These are phyloP conservation scores for Neurospora tetrasperma DNA, from an alignment of 495 filamentous ascomycete species.

Conservation along the genomic window DNA sequence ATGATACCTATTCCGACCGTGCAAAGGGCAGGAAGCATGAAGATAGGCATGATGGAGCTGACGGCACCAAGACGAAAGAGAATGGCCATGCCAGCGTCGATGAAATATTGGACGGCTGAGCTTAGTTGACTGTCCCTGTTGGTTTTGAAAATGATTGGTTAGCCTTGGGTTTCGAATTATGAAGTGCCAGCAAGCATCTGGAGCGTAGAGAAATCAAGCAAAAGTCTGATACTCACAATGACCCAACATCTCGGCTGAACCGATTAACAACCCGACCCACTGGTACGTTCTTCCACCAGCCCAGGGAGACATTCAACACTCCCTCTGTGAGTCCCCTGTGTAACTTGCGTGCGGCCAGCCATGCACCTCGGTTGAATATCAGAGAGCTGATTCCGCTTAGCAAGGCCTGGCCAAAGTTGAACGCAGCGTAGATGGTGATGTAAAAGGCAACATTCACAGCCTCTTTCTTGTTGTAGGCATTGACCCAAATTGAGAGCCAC, in stretches of 20 bases:
- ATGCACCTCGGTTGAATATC: conserved; percentile 29
- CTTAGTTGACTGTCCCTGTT: conserved; percentile 21
- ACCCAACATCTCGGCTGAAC: conserved; percentile 42
- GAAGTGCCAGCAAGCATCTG: background rate
- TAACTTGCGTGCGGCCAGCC: conserved; percentile 36
- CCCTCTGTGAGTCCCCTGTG: conserved; percentile 34
- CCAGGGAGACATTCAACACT: conserved; percentile 40
- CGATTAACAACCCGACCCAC: conserved; percentile 48
- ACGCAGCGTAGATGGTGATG: conserved; percentile 25
- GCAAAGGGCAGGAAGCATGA: conserved; percentile 33
- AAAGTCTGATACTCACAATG: conserved; percentile 17
- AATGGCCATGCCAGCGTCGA: conserved; percentile 31
- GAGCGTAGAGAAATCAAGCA: background rate
- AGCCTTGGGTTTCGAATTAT: background rate
- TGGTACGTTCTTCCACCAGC: conserved; percentile 46
- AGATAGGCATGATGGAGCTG: conserved; percentile 39
- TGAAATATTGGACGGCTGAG: conserved; percentile 28
- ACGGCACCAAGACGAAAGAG: conserved; percentile 35
- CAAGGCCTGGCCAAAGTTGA: conserved; percentile 23
- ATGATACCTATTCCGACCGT: conserved; percentile 32
- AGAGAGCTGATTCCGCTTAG: conserved; percentile 22
- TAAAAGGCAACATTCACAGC: conserved; percentile 26
- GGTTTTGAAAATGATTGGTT: background rate
- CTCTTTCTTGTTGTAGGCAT: conserved; percentile 30
- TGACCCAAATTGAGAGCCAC: conserved; percentile 44